A percentile compares a stretch with the other conserved stretches of the same genome.
These are phyloP conservation scores for Ceratocystis destructans DNA, from an alignment of 2,329 filamentous ascomycete genomes.

Conservation along the genomic window DNA sequence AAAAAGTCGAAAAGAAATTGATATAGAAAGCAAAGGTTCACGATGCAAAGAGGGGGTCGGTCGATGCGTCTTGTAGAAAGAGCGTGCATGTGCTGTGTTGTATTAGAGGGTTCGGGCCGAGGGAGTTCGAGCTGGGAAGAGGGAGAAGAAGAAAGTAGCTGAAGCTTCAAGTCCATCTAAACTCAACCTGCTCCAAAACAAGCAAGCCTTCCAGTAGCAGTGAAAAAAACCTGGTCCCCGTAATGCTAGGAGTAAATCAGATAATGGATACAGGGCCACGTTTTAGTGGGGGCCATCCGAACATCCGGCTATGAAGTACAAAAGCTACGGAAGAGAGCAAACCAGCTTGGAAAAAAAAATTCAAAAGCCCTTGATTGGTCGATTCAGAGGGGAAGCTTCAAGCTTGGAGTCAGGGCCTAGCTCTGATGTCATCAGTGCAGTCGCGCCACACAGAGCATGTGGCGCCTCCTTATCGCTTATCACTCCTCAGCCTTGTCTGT, in stretches of 20 bases:
- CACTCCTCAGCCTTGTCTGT: neutral
- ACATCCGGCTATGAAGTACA: neutral
- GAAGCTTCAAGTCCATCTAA: conserved; percentile 1
- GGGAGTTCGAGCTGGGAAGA: neutral
- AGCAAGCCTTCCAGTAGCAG: neutral
- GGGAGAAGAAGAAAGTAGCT: neutral
- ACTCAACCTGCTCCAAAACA: neutral
- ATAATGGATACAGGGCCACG: neutral
- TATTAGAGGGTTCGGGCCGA: neutral
- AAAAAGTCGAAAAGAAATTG: neutral
- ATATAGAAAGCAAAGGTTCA: neutral
- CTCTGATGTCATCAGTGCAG: neutral
- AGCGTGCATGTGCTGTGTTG: too few species aligned
- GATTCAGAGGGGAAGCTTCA: neutral
- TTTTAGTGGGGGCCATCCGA: neutral
- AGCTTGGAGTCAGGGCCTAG: neutral
- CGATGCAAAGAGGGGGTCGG: neutral
- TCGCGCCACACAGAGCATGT: neutral
- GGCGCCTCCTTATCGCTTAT: neutral
- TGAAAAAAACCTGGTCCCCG: neutral
- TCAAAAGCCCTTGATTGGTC: neutral
- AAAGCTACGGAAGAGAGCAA: neutral
- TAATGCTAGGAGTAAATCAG: neutral
- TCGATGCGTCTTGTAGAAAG: too few species aligned
- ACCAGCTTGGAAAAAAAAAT: neutral